Evolutionary conservation across 768 basidiomycete genomes (phyloP).

Genomic region (Rhodotorula diobovata): DNA sequence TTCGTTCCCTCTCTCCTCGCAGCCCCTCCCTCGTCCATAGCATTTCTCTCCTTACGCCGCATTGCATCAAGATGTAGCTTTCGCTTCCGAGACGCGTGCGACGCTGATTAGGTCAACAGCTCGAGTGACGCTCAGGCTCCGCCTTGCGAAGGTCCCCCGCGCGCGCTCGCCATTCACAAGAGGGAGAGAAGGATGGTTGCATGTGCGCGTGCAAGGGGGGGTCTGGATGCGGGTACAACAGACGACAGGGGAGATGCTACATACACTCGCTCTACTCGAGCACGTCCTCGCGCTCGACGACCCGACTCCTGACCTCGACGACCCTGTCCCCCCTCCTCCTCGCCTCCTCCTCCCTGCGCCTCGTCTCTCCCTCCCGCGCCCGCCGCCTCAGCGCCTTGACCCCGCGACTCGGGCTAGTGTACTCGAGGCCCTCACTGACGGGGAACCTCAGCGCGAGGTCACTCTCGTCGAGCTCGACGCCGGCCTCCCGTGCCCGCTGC

Average conservation of each 20-base stretch:
- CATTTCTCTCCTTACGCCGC: no score
- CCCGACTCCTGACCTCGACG: slow-evolving; percentile 4
- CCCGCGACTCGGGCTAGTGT: background rate
- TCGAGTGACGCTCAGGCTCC: no score
- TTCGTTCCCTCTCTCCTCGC: no score
- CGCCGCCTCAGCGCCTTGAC: slow-evolving; percentile 6
- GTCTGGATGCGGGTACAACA: background rate
- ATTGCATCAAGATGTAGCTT: no score
- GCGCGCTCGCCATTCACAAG: background rate
- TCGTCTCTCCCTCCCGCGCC: slow-evolving; percentile 12
- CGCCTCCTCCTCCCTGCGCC: slow-evolving; percentile 4
- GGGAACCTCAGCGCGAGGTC: slow-evolving; percentile 30
- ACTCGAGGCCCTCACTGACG: slow-evolving; percentile 6
- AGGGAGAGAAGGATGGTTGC: background rate
- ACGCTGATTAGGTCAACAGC: no score
- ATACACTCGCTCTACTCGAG: background rate
- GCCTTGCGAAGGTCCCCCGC: background rate
- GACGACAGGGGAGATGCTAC: background rate
- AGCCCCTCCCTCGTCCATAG: no score
- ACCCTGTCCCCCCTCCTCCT: background rate
- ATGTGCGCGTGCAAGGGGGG: background rate
- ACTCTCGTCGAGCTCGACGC: slow-evolving; percentile 29
- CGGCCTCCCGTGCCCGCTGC: background rate
- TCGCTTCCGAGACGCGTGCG: no score
- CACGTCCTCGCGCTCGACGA: background rate